Percentiles rank a stretch among this genome's conserved stretches.
Evolutionary conservation across 495 filamentous ascomycete species (phyloP).

Genomic region (Penicillium taxi): DNA sequence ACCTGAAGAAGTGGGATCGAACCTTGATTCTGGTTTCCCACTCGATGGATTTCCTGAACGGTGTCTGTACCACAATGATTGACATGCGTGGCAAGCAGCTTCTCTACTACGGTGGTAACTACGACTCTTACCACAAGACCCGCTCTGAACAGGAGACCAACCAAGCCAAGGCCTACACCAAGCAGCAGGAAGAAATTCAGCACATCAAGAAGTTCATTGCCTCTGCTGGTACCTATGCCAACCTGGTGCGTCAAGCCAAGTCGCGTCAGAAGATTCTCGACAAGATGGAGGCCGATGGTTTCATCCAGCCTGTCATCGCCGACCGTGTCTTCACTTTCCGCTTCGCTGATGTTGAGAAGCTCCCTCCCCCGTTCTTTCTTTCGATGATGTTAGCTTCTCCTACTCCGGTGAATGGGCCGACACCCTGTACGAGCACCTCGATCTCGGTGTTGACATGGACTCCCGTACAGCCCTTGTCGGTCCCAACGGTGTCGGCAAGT

Average conservation of each 20-base stretch:
- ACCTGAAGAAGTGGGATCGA: slow-evolving; percentile 98
- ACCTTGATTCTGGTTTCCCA: slow-evolving; percentile 97
- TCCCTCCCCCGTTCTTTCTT: slow-evolving; percentile 94
- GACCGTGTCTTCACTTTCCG: slow-evolving; percentile 97
- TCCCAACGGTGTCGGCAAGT: slow-evolving; percentile 99
- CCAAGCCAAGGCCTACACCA: slow-evolving; percentile 96
- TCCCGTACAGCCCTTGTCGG: slow-evolving; percentile 94
- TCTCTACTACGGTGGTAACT: slow-evolving; percentile 99
- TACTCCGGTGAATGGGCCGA: slow-evolving; percentile 86
- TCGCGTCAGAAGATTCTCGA: slow-evolving; percentile 99
- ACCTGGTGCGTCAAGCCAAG: slow-evolving; percentile 97
- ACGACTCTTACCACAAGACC: slow-evolving; percentile 97
- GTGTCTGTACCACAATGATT: slow-evolving; percentile 97
- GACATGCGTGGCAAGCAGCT: slow-evolving; percentile 90
- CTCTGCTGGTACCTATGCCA: slow-evolving; percentile 98
- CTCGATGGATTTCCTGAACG: slow-evolving; percentile 97
- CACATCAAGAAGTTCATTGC: slow-evolving; percentile 99
- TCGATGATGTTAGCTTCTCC: slow-evolving; percentile 95
- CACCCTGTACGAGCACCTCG: slow-evolving; percentile 90
- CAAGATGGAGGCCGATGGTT: slow-evolving; percentile 99
- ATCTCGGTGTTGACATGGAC: slow-evolving; percentile 99
- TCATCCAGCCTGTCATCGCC: slow-evolving; percentile 79
- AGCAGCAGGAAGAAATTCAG: slow-evolving; percentile 97
- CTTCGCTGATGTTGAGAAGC: slow-evolving; percentile 97
- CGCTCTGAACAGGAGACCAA: slow-evolving; percentile 90